These are phyloP conservation scores for Neofusicoccum laricinum DNA, from an alignment of 2,329 filamentous ascomycete species.

Conservation along the genomic window DNA sequence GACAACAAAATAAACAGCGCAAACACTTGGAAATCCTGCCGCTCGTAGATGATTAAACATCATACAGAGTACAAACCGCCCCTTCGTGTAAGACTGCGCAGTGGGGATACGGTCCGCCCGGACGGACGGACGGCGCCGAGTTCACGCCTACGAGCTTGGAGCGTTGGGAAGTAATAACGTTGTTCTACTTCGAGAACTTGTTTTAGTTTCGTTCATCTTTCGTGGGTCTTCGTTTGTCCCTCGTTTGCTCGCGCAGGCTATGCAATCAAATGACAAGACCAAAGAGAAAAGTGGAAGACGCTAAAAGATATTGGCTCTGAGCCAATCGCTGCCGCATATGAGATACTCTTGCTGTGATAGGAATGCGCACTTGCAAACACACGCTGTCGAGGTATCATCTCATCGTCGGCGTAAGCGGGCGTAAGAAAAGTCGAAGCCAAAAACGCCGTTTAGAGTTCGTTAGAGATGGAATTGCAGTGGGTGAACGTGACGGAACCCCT, in stretches of 20 bases:
- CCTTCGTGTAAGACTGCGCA: background rate
- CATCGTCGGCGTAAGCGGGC: constrained; percentile 16
- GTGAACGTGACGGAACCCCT: constrained; percentile 14
- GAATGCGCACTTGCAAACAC: constrained; percentile 15
- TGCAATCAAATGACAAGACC: constrained; percentile 12
- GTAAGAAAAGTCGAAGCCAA: constrained; percentile 3
- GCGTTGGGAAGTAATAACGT: background rate
- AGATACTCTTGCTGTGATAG: constrained; percentile 8
- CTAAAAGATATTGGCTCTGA: background rate
- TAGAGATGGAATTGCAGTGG: constrained; percentile 14
- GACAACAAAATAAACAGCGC: constrained; percentile 5
- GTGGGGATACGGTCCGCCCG: background rate
- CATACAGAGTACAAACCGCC: constrained; percentile 6
- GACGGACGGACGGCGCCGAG: background rate
- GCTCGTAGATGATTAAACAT: constrained; percentile 14
- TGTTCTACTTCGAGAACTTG: background rate
- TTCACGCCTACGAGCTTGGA: background rate
- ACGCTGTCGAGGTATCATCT: constrained; percentile 15
- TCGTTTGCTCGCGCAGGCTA: constrained; percentile 16
- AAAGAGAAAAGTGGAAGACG: background rate
- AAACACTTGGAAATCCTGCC: background rate
- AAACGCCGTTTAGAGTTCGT: constrained; percentile 12
- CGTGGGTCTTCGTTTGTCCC: constrained; percentile 15
- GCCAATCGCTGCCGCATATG: background rate
- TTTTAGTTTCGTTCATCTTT: constrained; percentile 14